Percentiles rank a stretch among this genome's conserved stretches.
These are phyloP conservation scores for Peribolospora kevripleyi DNA, from an alignment of 768 basidiomycete species.

Conservation along the genomic window DNA sequence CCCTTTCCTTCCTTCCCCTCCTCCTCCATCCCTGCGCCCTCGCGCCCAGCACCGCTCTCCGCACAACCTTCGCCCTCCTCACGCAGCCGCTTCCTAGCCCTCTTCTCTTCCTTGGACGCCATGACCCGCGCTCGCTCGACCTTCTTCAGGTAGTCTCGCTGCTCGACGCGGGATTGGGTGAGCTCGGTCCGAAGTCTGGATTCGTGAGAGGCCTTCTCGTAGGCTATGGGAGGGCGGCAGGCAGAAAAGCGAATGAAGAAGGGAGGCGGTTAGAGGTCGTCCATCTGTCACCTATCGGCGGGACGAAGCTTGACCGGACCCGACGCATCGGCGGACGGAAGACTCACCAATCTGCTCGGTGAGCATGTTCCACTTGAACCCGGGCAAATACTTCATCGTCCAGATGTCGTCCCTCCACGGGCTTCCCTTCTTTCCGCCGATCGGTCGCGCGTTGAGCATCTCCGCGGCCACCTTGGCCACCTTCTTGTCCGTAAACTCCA, in stretches of 20 bases:
- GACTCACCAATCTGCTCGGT: constrained; percentile 88
- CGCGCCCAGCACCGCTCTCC: too few relatives aligned
- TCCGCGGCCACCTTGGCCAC: constrained; percentile 71
- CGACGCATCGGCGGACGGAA: too few relatives aligned
- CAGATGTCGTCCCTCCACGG: constrained; percentile 92
- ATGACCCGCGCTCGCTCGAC: constrained; percentile 63
- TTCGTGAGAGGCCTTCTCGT: constrained; percentile 68
- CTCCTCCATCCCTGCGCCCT: too few relatives aligned
- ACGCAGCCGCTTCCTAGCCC: too few relatives aligned
- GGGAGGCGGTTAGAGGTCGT: too few relatives aligned
- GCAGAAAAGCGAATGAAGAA: too few relatives aligned
- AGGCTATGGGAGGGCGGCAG: constrained; percentile 29
- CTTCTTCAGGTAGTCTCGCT: constrained; percentile 70
- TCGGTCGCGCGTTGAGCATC: constrained; percentile 86
- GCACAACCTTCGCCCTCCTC: too few relatives aligned
- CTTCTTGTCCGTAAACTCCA: constrained; percentile 87
- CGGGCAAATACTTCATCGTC: constrained; percentile 97
- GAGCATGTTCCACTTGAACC: constrained; percentile 97
- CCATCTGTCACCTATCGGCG: too few relatives aligned
- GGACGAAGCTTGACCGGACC: too few relatives aligned
- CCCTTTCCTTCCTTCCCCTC: too few relatives aligned
- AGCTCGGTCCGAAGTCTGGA: constrained; percentile 75
- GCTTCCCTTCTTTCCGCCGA: constrained; percentile 67
- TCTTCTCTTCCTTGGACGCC: background rate
- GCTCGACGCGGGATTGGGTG: constrained; percentile 60